These are phyloP conservation scores for Barnettozyma botsteinii DNA, from an alignment of 805 yeast species.

Conservation along the genomic window DNA sequence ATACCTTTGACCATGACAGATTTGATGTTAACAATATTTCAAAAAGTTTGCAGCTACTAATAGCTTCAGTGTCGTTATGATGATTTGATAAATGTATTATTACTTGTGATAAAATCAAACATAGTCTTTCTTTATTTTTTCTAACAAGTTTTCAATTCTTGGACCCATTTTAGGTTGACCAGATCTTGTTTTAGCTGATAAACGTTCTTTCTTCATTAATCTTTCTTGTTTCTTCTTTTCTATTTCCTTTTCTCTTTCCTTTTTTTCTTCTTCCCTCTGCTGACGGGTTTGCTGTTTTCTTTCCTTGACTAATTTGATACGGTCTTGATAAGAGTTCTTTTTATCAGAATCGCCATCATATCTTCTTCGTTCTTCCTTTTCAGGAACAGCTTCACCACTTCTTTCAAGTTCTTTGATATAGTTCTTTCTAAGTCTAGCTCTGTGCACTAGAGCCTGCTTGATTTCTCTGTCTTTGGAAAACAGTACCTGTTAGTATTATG, in stretches of 20 bases:
- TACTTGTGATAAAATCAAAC: no score
- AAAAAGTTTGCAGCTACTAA: no score
- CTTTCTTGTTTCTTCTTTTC: constrained; percentile 36
- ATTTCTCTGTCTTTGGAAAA: constrained; percentile 51
- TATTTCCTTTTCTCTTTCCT: constrained; percentile 32
- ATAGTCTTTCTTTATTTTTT: constrained; percentile 58
- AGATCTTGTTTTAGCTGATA: constrained; percentile 50
- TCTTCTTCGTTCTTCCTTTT: constrained; percentile 24
- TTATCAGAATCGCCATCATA: constrained; percentile 12
- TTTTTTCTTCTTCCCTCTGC: constrained; percentile 34
- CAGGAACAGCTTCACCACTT: constrained; percentile 58
- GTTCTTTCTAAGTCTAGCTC: constrained; percentile 73
- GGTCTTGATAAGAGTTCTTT: constrained; percentile 29
- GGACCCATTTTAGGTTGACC: constrained; percentile 96
- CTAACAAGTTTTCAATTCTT: constrained; percentile 69
- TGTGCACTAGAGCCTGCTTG: constrained; percentile 67
- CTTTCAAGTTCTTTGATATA: constrained; percentile 74
- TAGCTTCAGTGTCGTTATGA: no score
- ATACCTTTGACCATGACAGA: constrained; percentile 16
- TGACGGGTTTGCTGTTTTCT: constrained; percentile 28
- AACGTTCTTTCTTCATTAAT: constrained; percentile 38
- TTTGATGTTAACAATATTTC: constrained; percentile 7
- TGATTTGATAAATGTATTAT: no score
- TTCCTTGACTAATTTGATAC: constrained; percentile 32
- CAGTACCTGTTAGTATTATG: constrained; percentile 20